Conservation (phyloP, 2,329 filamentous ascomycete genomes). For the Fusarium anthophilum region DNA sequence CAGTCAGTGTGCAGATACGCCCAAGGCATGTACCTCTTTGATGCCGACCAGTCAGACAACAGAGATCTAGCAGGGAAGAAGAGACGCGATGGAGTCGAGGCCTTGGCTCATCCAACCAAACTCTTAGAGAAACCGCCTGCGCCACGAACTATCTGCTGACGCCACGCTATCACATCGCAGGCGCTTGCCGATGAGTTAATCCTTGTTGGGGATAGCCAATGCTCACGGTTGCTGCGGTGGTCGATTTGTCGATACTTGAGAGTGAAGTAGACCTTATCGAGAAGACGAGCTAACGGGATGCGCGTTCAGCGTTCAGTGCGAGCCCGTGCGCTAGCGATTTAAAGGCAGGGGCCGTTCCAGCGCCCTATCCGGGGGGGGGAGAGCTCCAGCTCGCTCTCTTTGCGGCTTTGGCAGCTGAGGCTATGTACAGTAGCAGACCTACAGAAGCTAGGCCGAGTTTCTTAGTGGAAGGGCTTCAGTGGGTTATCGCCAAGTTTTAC, state of each 20-base stretch:
- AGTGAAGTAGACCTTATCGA: constrained; percentile 10
- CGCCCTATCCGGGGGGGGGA: no score
- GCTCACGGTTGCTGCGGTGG: not conserved
- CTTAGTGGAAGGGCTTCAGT: not conserved
- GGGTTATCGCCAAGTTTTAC: constrained; percentile 12
- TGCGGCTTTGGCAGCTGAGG: constrained; percentile 1
- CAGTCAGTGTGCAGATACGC: constrained; percentile 10
- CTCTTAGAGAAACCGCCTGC: constrained; percentile 17
- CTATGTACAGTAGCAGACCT: not conserved
- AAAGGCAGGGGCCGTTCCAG: constrained; percentile 24
- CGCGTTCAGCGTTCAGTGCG: not conserved
- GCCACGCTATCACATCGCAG: constrained; percentile 32
- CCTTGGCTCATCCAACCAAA: constrained; percentile 22
- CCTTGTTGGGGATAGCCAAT: constrained; percentile 26
- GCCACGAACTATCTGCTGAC: constrained; percentile 27
- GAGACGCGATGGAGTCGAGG: constrained; percentile 2
- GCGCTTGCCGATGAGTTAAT: constrained; percentile 26
- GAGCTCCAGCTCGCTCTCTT: no score
- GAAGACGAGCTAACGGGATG: not conserved
- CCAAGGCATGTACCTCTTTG: constrained; percentile 14
- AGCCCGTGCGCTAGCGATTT: constrained; percentile 27
- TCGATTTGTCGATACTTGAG: constrained; percentile 22
- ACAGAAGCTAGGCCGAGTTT: not conserved
- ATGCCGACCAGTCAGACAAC: constrained; percentile 10
- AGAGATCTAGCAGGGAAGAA: constrained; percentile 12